Percentiles rank a stretch among this genome's conserved stretches.
phyloP scores from a whole-genome alignment of 305 asterid species.

The Fraxinus dipetala region DNA sequence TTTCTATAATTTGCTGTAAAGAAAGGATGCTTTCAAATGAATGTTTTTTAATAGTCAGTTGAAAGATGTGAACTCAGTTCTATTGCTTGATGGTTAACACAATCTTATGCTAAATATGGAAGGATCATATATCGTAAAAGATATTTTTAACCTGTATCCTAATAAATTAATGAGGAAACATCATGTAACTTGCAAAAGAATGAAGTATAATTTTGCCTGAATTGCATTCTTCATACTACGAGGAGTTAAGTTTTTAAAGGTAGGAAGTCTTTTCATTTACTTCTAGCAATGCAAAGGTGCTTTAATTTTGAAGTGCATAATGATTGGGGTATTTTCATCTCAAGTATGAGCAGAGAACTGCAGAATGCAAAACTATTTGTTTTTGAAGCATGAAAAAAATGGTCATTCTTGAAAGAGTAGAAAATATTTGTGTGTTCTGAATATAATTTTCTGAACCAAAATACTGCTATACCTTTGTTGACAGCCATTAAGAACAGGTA shows the following conservation, averaged over 20 bases:
- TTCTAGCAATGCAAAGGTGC: not conserved
- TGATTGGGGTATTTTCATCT: not conserved
- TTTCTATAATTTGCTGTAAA: not conserved
- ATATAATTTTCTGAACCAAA: not conserved
- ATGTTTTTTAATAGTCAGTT: not conserved
- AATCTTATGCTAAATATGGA: not conserved
- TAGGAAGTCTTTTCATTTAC: not conserved
- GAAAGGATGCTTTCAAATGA: not conserved
- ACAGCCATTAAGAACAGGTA: not conserved
- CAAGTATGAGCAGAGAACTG: not conserved
- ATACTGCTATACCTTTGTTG: not conserved
- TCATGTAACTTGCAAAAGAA: not conserved
- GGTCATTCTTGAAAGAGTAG: not conserved
- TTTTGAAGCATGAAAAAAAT: not conserved
- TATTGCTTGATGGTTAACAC: not conserved
- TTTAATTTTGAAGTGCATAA: not conserved
- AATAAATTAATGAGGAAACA: not conserved
- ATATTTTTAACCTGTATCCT: not conserved
- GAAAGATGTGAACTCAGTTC: not conserved
- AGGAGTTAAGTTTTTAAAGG: not conserved
- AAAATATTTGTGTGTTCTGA: not conserved
- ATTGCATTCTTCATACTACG: not conserved
- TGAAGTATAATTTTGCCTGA: not conserved
- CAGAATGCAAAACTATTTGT: not conserved
- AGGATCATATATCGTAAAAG: not conserved